Percentiles rank a stretch among this genome's conserved stretches.
These are phyloP conservation scores for Cyberlindnera saturnus DNA, from an alignment of 805 yeast genomes.

Conservation along the genomic window DNA sequence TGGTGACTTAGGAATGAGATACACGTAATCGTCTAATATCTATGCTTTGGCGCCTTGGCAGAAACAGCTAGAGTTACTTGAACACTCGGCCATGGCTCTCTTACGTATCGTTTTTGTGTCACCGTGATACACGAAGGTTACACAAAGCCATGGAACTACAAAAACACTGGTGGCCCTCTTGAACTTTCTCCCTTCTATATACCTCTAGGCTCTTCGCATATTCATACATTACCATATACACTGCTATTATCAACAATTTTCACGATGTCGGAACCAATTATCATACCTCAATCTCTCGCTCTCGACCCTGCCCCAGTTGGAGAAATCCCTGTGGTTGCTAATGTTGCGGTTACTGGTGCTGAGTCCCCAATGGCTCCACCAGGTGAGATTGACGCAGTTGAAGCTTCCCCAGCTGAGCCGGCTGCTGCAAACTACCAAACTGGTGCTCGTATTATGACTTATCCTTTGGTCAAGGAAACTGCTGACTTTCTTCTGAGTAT, in stretches of 20 bases:
- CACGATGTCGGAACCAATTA: background rate
- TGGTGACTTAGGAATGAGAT: no score
- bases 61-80: no score
- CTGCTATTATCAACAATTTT: constrained; percentile 1
- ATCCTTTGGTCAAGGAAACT: constrained; percentile 43
- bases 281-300: background rate
- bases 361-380: no score
- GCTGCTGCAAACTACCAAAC: constrained; percentile 6
- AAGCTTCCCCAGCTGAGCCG: background rate
- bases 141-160: no score
- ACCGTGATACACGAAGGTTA: no score
- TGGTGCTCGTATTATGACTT: constrained; percentile 35
- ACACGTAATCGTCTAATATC: no score
- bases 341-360: background rate
- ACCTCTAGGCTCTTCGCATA: background rate
- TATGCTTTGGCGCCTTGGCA: no score
- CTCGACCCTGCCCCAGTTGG: background rate
- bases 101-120: no score
- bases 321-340: background rate
- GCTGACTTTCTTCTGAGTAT: constrained; percentile 27
- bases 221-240: background rate
- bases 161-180: no score
- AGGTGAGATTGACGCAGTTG: background rate
- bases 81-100: no score
- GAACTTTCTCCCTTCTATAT: no score